Base-by-base conservation (phyloP, 371 early-diverging fungal species). In the Zychaea mexicana region DNA sequence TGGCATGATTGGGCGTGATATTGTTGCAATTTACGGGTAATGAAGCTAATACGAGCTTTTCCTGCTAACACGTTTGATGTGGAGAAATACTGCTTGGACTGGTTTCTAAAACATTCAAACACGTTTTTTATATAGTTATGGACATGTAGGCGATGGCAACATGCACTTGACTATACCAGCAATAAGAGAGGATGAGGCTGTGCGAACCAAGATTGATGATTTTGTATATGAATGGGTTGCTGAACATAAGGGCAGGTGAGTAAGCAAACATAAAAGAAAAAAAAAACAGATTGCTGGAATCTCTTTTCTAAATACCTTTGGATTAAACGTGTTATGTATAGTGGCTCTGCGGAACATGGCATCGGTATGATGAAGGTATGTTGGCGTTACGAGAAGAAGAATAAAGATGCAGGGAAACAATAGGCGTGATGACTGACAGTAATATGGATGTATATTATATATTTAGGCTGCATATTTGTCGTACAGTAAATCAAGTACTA, bases 71-170 rank as follows among this genome's bases (percentile, higher is more conserved):
- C n/a, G n/a, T n/a, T 47, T 9, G 47, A 24, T 17, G 47, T 6
- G 47, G 12, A 33, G 33, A 33, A 33, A 33, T 33, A 12, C 33
- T 8, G 5, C n/a, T n/a, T n/a, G n/a, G n/a, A n/a, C n/a, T n/a
- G 38, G 7, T 9, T 36, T 36, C 9, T 36, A 36, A 36, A 7
- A 36, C 38, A 36, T 36, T 36, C 38, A n/a, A 8, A 36, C 36
- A 10, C 8, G 0, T 36, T 36, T 15, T 36, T 36, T 36, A 36
- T 36, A 12, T 52, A 52, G 52, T 8, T 97, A 91, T 78, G 98
- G 98, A n/a, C 94, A 94, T 68, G 79, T 94, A 36, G 94, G 95
- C 5, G 94, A 95, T 76, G 90, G 86, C 67, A 98, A 98, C 74
- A 67, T 98, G 66, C 98, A 98, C 73, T 76, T 98, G 54, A 96